Base-by-base conservation (phyloP, 1,284 basidiomycete species). In the Amylostereum areolatum region DNA sequence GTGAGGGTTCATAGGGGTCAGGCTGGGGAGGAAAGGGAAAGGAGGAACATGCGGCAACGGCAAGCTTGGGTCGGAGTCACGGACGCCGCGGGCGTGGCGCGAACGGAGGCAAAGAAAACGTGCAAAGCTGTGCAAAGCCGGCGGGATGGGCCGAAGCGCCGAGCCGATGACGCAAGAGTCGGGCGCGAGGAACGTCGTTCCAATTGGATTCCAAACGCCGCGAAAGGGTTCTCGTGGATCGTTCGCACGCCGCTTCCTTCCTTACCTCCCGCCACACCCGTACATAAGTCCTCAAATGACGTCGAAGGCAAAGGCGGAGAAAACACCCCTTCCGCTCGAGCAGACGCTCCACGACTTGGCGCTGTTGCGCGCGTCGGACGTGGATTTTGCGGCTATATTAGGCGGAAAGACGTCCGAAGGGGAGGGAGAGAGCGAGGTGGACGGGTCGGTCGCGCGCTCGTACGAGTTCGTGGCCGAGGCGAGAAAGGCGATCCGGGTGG, bases 321-420 rank as follows among this genome's bases (percentile, higher is more conserved):
- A 47, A 25, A 47, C 46, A 55, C 74, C 80, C 8, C 69, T 89
- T 28, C 69, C 81, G 5, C 69, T 88, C 41, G 66, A 72, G 50
- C 73, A 79, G 52, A 81, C 79, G 3, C 70, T 89, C 37, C 80
- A 76, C n/a, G 87, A 89, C 63, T 76, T 89, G 30, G 85, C 86
- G 2, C 65, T 86, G 30, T 66, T 89, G 25, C 77, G 83, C 37
- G 78, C 79, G 25, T 80, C 80, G 5, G 77, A 76, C 42, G 53
- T 80, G 32, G 77, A 85, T 57, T 57, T 85, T 12, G 66, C 74
- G 18, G 60, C 62, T 11, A 55, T 79, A 30, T 55, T 80, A 30
- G 59, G 69, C 28, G 54, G 61, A 18, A 39, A 56, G 28, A 35
- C 6, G n/a, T n/a, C 36, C 35, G 48, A 35, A 29, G 30, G 25